Base-by-base conservation (phyloP, 2,329 filamentous ascomycete species). In the Fusarium sambucinum region DNA sequence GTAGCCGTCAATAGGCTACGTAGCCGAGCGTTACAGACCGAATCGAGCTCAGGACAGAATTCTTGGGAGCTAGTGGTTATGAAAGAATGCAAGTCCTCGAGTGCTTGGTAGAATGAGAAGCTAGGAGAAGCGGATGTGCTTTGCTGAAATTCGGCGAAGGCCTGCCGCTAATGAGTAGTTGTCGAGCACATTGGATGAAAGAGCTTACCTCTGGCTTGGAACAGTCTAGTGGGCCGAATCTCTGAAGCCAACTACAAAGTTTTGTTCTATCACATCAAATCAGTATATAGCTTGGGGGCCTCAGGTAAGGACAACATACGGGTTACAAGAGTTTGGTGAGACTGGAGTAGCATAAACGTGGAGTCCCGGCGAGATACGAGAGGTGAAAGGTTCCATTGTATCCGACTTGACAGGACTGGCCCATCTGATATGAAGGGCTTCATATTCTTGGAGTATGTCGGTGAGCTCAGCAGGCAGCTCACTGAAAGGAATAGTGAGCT, bases 361-460 rank as follows among this genome's bases (percentile, higher is more conserved):
- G 23, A 98, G 81, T 4, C 95, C 95, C 1, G 94, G 90, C 3
- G 93, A 89, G 16, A 94, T 79, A 60, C 92, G 87, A 52, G 93
- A 93, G 42, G 87, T 82, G 73, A 96, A 90, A 3, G 94, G 94
- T 38, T 89, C 84, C 44, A 90, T 81, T 2, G 86, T 82, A 38
- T 86, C 81, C 76, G 90, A 90, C 3, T 84, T 73, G 9, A 75
- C 73, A 4, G 87, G 81, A 16, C 89, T 87, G n/a, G 87, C 85
- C 92, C 94, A 97, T 76, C 91, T 88, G 60, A 97, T 81, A 77
- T 95, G 91, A 41, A 97, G 80, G 77, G 93, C 89, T 72, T 90
- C 87, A 67, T 87, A 88, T 72, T 87, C 83, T 55, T 85, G 83
- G 27, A 97, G 81, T 16, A 91, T 79, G 27, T 84, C 78, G 61